These are phyloP conservation scores for Metroxylon sagu DNA, from an alignment of 176 grass and related monocot genomes.

Conservation along the genomic window DNA sequence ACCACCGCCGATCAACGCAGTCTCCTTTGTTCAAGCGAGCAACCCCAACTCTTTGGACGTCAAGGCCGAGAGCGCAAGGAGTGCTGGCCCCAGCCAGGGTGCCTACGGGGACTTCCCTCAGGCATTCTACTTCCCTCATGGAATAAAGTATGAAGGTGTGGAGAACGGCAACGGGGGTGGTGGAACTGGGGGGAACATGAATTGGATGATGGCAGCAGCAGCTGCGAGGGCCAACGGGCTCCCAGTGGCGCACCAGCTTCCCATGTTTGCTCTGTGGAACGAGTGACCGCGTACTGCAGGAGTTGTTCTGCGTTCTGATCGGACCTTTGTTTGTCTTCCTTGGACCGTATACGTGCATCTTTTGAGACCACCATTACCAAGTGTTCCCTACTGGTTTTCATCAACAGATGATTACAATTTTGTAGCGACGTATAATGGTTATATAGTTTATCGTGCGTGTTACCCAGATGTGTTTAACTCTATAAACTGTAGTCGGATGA, in stretches of 20 bases:
- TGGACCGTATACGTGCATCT: too few relatives aligned
- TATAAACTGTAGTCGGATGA: too few relatives aligned
- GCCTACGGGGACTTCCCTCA: slow-evolving; percentile 38
- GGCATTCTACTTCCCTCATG: slow-evolving; percentile 33
- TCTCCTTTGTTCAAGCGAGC: background rate
- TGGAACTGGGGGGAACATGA: background rate
- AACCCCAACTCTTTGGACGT: slow-evolving; percentile 9
- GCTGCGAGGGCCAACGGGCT: slow-evolving; percentile 1
- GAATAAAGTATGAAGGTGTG: slow-evolving; percentile 43
- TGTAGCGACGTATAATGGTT: too few relatives aligned
- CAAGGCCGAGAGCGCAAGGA: background rate
- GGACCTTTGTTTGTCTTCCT: too few relatives aligned
- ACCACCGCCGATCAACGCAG: background rate
- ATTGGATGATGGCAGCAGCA: slow-evolving; percentile 25
- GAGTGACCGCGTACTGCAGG: slow-evolving; percentile 11
- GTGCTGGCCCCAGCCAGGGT: slow-evolving; percentile 6
- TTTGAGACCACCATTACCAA: too few relatives aligned
- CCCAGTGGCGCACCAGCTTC: slow-evolving; percentile 20
- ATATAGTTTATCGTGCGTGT: too few relatives aligned
- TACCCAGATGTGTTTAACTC: too few relatives aligned
- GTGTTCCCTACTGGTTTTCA: too few relatives aligned
- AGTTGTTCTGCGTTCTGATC: too few relatives aligned
- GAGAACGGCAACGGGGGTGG: slow-evolving; percentile 27
- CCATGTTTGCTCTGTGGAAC: slow-evolving; percentile 52
- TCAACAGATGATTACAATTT: too few relatives aligned